A percentile compares a stretch with the other conserved stretches of the same genome.
Conservation (phyloP, 163 green algal genomes). For the Trebouxia gelatinosa region DNA sequence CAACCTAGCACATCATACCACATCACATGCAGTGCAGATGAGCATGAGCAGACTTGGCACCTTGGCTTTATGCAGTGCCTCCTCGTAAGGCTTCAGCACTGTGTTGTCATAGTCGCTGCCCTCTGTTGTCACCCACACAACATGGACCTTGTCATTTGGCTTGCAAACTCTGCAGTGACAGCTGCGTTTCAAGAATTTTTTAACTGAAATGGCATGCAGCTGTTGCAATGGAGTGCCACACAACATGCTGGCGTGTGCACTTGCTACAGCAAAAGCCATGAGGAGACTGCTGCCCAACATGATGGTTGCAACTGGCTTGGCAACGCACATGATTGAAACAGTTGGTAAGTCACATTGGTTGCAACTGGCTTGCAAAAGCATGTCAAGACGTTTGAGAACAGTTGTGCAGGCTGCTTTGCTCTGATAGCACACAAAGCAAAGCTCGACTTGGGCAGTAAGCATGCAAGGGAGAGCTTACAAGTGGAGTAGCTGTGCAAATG, state of each 20-base stretch:
- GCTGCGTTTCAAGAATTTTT: neutral
- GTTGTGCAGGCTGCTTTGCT: neutral
- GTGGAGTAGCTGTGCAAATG: conserved; percentile 49
- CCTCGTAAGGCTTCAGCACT: conserved; percentile 39
- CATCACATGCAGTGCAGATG: too few species aligned
- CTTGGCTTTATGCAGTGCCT: conserved; percentile 40
- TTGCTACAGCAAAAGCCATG: neutral
- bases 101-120: conserved; percentile 27
- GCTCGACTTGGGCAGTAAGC: too few species aligned
- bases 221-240: neutral
- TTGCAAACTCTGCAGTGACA: conserved; percentile 37
- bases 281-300: neutral
- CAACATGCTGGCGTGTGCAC: neutral
- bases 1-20: too few species aligned
- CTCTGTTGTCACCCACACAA: conserved; percentile 40
- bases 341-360: neutral
- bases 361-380: neutral
- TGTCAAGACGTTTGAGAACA: neutral
- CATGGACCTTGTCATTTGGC: conserved; percentile 44
- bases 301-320: too few species aligned
- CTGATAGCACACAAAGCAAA: neutral
- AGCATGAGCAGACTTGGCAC: too few species aligned
- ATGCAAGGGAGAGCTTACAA: too few species aligned
- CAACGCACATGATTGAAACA: too few species aligned
- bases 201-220: neutral